Evolutionary conservation across 176 grass and related monocot species (phyloP).

Genomic region (Cocos nucifera): DNA sequence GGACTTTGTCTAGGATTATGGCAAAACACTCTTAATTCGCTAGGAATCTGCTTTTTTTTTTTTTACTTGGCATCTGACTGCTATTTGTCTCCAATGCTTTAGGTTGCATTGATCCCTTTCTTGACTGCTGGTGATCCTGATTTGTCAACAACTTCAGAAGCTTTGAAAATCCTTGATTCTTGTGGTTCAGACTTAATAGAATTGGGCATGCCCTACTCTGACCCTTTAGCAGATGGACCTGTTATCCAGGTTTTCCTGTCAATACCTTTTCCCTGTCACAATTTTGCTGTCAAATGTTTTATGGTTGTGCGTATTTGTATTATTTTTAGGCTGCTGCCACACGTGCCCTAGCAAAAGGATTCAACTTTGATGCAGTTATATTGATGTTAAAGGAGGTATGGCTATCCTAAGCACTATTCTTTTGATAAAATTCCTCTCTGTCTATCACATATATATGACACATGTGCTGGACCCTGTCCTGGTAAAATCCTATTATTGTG

Average conservation of each 20-base stretch:
- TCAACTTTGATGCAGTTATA: constrained; percentile 82
- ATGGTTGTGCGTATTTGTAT: neutral
- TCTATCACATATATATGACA: too few relatives aligned
- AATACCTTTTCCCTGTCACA: neutral
- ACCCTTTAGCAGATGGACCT: constrained; percentile 86
- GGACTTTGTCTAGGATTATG: too few relatives aligned
- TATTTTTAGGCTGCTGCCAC: constrained; percentile 75
- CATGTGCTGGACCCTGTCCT: too few relatives aligned
- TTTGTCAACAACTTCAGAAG: constrained; percentile 66
- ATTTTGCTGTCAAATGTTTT: neutral
- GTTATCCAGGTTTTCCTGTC: constrained; percentile 69
- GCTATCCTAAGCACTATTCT: neutral
- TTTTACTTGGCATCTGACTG: too few relatives aligned
- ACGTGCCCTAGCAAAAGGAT: constrained; percentile 74
- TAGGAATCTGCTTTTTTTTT: too few relatives aligned
- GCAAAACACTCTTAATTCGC: too few relatives aligned
- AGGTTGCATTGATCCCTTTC: constrained; percentile 79
- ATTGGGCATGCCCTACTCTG: constrained; percentile 89
- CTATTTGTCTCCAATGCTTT: too few relatives aligned
- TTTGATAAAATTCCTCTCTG: neutral
- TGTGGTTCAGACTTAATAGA: constrained; percentile 89
- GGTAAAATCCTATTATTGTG: too few relatives aligned
- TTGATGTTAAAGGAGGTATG: constrained; percentile 68
- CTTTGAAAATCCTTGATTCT: constrained; percentile 76
- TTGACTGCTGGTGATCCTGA: constrained; percentile 96